Evolutionary conservation across 2,329 filamentous ascomycete species (phyloP).

Genomic region (Neoarthrinium moseri): DNA sequence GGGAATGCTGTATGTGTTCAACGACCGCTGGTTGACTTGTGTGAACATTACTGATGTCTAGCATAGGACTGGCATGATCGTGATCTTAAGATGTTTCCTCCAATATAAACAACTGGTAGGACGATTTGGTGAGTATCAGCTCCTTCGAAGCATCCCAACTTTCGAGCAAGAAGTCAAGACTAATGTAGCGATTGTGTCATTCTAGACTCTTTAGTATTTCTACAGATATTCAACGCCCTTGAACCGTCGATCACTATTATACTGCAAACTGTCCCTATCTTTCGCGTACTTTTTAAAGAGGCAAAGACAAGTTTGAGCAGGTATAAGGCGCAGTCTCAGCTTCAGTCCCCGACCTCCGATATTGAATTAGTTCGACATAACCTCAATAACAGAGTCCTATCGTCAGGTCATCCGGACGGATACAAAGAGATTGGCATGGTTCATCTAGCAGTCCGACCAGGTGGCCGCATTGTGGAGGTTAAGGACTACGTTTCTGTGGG

Average conservation of each 20-base stretch:
- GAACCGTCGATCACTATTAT: background rate
- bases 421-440: constrained; percentile 1
- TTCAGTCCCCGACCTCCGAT: background rate
- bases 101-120: constrained; percentile 2
- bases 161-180: background rate
- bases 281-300: constrained; percentile 1
- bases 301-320: background rate
- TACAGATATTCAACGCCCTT: constrained; percentile 3
- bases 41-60: background rate
- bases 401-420: background rate
- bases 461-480: background rate
- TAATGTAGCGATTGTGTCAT: background rate
- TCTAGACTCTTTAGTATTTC: constrained; percentile 1
- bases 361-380: background rate
- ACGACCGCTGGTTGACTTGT: no score
- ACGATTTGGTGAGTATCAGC: background rate
- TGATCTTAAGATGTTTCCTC: background rate
- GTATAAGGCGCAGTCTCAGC: background rate
- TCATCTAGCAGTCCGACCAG: background rate
- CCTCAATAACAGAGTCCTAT: background rate
- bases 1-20: constrained; percentile 2
- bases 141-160: background rate
- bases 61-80: background rate
- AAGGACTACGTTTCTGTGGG: background rate
- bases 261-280: background rate